These are phyloP conservation scores for Bruguiera hainesii DNA, from an alignment of 441 rosid genomes.

Conservation along the genomic window DNA sequence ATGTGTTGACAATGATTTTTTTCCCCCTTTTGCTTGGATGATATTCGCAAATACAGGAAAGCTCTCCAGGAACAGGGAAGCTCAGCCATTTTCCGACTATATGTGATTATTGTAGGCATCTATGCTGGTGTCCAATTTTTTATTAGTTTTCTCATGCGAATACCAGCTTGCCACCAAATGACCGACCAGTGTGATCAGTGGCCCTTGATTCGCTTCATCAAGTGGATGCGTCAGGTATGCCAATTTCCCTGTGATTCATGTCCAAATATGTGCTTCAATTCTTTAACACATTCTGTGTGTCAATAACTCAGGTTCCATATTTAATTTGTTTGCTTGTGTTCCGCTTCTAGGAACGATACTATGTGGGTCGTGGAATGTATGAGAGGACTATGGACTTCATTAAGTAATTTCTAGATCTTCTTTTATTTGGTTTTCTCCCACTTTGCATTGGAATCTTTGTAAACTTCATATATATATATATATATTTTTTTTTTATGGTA, in stretches of 20 bases:
- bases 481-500: too few relatives aligned
- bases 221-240: conserved; percentile 99
- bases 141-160: conserved; percentile 79
- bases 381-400: conserved; percentile 84
- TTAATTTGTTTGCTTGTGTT: conserved; percentile 10
- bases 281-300: not conserved
- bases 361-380: conserved; percentile 98
- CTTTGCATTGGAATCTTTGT: too few relatives aligned
- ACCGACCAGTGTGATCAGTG: conserved; percentile 83
- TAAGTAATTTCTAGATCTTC: conserved; percentile 47
- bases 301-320: not conserved
- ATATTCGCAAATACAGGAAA: conserved; percentile 47
- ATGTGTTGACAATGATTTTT: not conserved
- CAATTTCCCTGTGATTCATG: conserved; percentile 1
- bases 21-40: conserved; percentile 10
- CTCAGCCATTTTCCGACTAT: conserved; percentile 57
- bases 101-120: conserved; percentile 73
- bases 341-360: conserved; percentile 67
- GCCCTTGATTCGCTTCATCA: conserved; percentile 72
- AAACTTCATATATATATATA: too few relatives aligned
- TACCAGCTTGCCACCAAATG: conserved; percentile 82
- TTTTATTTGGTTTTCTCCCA: not conserved
- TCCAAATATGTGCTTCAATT: conserved; percentile 12
- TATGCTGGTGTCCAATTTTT: conserved; percentile 88
- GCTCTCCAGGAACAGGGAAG: conserved; percentile 60